Evolutionary conservation across 495 filamentous ascomycete species (phyloP), one percentile per base, ranked within the genome.

Genomic region (Ascobolus immersus): DNA sequence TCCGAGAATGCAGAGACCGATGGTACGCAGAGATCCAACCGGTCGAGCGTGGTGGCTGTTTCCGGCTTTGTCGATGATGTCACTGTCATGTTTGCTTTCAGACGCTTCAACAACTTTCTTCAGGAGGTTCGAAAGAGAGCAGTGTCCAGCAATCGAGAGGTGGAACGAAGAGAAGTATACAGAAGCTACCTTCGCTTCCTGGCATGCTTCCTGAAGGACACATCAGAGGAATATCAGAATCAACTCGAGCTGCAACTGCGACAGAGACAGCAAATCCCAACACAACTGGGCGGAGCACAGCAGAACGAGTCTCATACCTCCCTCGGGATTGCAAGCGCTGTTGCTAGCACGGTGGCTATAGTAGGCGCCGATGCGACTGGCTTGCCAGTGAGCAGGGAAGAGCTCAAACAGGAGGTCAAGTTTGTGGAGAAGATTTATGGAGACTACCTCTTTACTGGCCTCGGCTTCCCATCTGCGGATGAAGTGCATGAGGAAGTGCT

Each of bases 381-480:
- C 11, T 15, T 31, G 2, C 12, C 12, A 31, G 18, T 31, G 10
- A 38, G 36, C 1, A 32, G 14, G 14, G 24, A 44, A 2, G 28
- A 50, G 17, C 35, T 50, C 14, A 31, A 19, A 11, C 29, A 39
- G 4, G 42, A 43, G 15, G 13, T 50, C n/a, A 37, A 34, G 21
- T 18, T 23, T 8, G 34, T 50, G 14, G 34, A 50, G 17, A 22
- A 15, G 4, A 38, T 41, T 17, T 50, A 46, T 35, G 47, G 49
- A 28, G 39, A 32, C 5, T 44, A 49, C 24, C 30, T 50, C 26
- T 23, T 42, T 2, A 23, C 33, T 0, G 35, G 37, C 11, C 17
- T 72, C 2, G 57, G 60, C 27, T 96, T 94, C 44, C 86, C 86
- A 4, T 72, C 65, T 43, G 89, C 86, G 1, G 71, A 71, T 28